Base-by-base conservation (phyloP, 2,329 filamentous ascomycete species). In the Pseudocercospora crystallina region DNA sequence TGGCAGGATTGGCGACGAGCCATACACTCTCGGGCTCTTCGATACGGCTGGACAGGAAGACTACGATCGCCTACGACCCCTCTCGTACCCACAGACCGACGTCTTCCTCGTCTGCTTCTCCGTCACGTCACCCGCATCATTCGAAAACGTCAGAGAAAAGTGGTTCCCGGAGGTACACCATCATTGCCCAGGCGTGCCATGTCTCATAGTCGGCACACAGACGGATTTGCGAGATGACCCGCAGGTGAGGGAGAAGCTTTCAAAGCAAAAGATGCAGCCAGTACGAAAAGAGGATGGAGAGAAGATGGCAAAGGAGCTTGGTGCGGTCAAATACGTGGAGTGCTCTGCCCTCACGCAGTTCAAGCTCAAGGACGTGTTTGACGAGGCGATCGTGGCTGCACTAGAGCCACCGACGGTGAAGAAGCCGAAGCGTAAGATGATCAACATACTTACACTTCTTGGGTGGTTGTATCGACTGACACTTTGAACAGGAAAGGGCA, bases 11-110 rank as follows among this genome's bases (percentile, higher is more conserved):
- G 94, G 94, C 60, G 94, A 97, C 72, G 94, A 99, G 75, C 94
- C 94, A 53, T 97, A 97, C 73, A 99, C 94, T 12, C 81, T 99
- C 41, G 94, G 94, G 52, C 82, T 99, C 26, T 99, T 97, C 70
- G 94, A 99, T 85, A 99, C 94, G 33, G 94, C 94, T 57, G 94
- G 94, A 73, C 94, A 99, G 78, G 94, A 99, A 81, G 92, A 99
- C 85, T 97, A 97, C 77, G 94, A 99, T 74, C 87, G 94, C 65
- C 84, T 99, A 59, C 89, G 94, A 68, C 94, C 94, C 41, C 83
- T 97, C 54, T 97, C 94, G 58, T 99, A 99, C 72, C 94, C 94
- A 1, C 94, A 97, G 76, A 97, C 94, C 65, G 94, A 97, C 69
- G 94, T 97, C 61, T 97, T 99, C 78, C 86, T 99, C 53, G 91